phyloP scores from a whole-genome alignment of 768 basidiomycete species.

The Serendipita sp. region DNA sequence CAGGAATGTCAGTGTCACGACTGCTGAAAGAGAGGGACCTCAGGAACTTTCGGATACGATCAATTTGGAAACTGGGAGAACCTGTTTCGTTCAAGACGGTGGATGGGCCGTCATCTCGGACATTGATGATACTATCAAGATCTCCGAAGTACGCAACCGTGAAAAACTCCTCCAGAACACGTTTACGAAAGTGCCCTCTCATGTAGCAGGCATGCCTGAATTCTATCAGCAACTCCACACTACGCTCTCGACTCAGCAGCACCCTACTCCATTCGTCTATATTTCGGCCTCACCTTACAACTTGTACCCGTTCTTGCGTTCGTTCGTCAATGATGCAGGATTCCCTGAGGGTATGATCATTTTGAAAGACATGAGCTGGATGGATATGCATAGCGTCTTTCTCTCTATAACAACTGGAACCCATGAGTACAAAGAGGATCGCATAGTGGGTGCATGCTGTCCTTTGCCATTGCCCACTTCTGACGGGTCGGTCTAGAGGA shows the following conservation, averaged over 20 bases:
- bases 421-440: neutral
- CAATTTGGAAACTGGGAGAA: neutral
- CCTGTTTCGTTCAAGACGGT: neutral
- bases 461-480: neutral
- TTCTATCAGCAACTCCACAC: neutral
- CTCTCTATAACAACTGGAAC: neutral
- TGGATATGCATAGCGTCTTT: neutral
- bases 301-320: neutral
- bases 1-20: neutral
- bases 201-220: neutral
- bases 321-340: neutral
- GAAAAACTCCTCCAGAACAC: neutral
- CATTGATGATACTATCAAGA: neutral
- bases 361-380: neutral
- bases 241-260: neutral
- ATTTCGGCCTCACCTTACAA: neutral
- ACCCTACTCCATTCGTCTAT: neutral
- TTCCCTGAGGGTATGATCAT: neutral
- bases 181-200: neutral
- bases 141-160: neutral
- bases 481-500: neutral
- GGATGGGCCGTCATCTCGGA: neutral
- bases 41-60: neutral
- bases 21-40: neutral
- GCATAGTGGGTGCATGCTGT: neutral